These are phyloP conservation scores for Cinnamomum chago DNA, from an alignment of 164 flowering plant genomes.

Conservation along the genomic window DNA sequence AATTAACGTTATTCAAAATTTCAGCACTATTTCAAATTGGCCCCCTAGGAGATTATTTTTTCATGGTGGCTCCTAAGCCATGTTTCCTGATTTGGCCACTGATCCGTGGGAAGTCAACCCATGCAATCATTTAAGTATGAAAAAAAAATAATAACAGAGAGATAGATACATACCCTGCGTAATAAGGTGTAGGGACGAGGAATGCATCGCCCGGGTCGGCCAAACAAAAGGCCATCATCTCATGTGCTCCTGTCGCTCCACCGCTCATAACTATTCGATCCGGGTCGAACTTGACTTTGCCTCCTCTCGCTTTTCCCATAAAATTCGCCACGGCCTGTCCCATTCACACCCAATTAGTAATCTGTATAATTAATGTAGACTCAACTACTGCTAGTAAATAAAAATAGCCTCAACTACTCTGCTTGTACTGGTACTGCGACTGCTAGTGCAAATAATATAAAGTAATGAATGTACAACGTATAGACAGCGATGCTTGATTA, in stretches of 20 bases:
- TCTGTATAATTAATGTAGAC: neutral
- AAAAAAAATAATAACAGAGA: neutral
- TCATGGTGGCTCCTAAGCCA: neutral
- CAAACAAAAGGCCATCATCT: neutral
- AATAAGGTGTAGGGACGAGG: constrained; percentile 1
- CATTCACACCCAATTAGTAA: neutral
- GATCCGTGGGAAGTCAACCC: neutral
- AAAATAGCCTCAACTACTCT: too few relatives aligned
- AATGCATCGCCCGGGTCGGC: constrained; percentile 1
- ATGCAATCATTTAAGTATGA: neutral
- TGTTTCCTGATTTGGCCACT: neutral
- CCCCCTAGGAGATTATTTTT: neutral
- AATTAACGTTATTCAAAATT: too few relatives aligned
- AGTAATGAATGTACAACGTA: too few relatives aligned
- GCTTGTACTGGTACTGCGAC: neutral
- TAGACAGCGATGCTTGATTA: too few relatives aligned
- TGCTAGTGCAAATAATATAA: too few relatives aligned
- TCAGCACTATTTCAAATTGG: neutral
- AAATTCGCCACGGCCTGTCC: constrained; percentile 1
- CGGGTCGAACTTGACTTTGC: neutral
- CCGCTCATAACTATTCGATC: neutral
- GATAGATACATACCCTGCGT: neutral
- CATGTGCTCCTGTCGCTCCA: neutral
- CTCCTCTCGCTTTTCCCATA: neutral
- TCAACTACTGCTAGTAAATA: neutral